phyloP scores from a whole-genome alignment of 345 rosid species.

The Salix exigua region DNA sequence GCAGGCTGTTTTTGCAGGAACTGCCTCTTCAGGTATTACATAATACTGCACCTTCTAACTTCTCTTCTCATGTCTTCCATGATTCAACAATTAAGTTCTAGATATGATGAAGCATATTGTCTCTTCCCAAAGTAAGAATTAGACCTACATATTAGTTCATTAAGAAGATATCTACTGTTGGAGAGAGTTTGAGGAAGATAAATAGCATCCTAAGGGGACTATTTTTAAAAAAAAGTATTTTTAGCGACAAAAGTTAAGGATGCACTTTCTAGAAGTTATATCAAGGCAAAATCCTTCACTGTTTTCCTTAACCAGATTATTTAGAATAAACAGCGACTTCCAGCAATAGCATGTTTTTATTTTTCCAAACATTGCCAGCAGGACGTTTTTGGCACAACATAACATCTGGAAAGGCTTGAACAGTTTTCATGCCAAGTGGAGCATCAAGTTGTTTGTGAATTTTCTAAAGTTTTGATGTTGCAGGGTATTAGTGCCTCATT shows the following conservation, averaged over 20 bases:
- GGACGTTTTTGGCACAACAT: background rate
- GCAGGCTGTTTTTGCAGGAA: constrained; percentile 96
- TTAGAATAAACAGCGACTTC: background rate
- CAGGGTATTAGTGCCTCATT: background rate
- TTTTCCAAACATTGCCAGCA: background rate
- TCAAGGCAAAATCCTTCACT: background rate
- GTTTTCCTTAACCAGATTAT: background rate
- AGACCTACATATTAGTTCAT: background rate
- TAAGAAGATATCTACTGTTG: background rate
- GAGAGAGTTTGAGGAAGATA: background rate
- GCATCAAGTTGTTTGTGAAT: background rate
- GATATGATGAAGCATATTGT: background rate
- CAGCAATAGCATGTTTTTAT: background rate
- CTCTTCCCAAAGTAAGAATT: background rate
- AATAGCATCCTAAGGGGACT: background rate
- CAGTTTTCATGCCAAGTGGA: background rate
- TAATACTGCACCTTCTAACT: background rate
- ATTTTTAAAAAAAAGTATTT: background rate
- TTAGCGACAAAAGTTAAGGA: background rate
- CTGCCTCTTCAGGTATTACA: constrained; percentile 81
- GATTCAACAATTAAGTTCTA: background rate
- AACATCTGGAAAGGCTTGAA: background rate
- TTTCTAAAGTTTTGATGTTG: background rate
- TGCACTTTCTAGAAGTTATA: background rate
- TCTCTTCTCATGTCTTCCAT: background rate